Base-by-base conservation (phyloP, 257 asterid genomes). In the Plantago elongata region DNA sequence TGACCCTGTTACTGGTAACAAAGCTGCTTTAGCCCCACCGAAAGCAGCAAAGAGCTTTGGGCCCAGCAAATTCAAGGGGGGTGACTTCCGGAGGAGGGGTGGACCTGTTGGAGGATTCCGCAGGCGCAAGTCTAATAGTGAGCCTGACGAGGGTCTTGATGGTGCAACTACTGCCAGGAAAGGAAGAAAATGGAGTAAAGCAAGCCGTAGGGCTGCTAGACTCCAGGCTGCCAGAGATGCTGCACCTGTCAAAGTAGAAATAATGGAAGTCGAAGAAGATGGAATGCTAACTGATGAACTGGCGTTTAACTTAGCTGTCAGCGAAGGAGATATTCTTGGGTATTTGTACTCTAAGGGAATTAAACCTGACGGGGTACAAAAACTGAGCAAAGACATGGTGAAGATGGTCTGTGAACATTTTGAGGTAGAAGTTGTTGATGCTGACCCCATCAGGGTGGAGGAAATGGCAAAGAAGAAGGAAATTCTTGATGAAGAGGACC, bases 121-220 rank as follows among this genome's bases (percentile, higher is more conserved):
- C 7, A 85, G 94, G 81, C 87, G 96, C 45, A 64, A 61, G 75
- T 77, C 69, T 74, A 61, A 65, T 34, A 64, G 66, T 47, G 75
- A 63, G 13, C 78, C 64, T 42, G 74, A 69, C 51, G 97, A 87
- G 54, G 97, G 84, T 74, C 78, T 82, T 59, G 80, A 69, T 69
- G 97, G 99, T 30, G 67, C 89, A 62, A 70, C 79, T 13, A 57
- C 72, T 30, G 74, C 84, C 10, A 74, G 96, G 66, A 93, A 93
- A 75, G 99, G 96, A 50, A 84, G 96, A 76, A 93, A 93, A 82
- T 89, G 97, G 97, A 85, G 83, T 45, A 93, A 93, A 83, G 97
- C 97, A 16, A 93, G 99, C 68, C 83, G 97, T 15, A 93, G 80
- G 80, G 99, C 99, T 71, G 99, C 96, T 69, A 81, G 94, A 66